These are phyloP conservation scores for Wallacemonas collosoma DNA, from an alignment of 208 protist species.

Conservation along the genomic window DNA sequence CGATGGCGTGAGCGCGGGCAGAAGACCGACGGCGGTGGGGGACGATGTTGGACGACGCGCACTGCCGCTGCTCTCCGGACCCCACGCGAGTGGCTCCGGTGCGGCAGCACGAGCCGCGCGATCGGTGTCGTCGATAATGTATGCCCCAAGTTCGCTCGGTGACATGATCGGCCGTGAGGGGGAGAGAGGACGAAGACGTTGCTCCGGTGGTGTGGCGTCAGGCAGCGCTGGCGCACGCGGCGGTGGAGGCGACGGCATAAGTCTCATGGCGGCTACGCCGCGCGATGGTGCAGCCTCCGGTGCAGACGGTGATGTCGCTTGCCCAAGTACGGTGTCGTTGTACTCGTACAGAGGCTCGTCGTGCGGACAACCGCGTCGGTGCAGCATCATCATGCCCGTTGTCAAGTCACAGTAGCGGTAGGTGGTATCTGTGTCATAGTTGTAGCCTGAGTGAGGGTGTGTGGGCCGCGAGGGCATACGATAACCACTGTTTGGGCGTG, in stretches of 20 bases:
- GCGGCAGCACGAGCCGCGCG: not conserved
- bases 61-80: conserved; percentile 11
- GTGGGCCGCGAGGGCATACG: conserved; percentile 8
- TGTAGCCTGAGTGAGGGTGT: conserved; percentile 7
- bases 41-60: not conserved
- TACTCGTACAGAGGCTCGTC: conserved; percentile 35
- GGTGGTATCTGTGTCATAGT: conserved; percentile 13
- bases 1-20: not conserved
- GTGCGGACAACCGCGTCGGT: conserved; percentile 17
- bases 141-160: not conserved
- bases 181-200: conserved; percentile 6
- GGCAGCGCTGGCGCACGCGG: conserved; percentile 15
- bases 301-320: too few species aligned
- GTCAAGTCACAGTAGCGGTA: conserved; percentile 32
- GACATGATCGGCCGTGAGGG: conserved; percentile 12
- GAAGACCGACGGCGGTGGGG: not conserved
- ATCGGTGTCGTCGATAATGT: conserved; percentile 4
- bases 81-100: conserved; percentile 9
- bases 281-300: too few species aligned
- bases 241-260: not conserved
- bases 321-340: conserved; percentile 33
- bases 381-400: conserved; percentile 24
- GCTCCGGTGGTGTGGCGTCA: conserved; percentile 8
- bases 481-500: conserved; percentile 10
- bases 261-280: too few species aligned